Evolutionary conservation across 768 basidiomycete genomes (phyloP), one percentile per base, ranked within the genome.

Genomic region (Pulveroboletus sp.): DNA sequence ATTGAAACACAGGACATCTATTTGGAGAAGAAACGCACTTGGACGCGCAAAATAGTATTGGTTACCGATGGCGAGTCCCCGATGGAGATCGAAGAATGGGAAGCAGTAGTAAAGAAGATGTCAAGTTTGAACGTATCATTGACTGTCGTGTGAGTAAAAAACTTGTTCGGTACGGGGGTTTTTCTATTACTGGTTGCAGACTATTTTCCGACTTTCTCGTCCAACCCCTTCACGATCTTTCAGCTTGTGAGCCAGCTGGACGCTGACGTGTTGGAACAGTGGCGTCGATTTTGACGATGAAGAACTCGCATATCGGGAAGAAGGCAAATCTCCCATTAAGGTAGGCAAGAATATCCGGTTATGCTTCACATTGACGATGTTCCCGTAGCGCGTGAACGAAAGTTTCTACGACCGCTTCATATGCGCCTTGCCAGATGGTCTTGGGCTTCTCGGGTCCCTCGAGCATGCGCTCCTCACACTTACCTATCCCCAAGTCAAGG

Each of bases 201-300:
- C 6, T 17, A 5, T 21, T 24, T 31, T 24, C 8, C 15, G 11
- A 11, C 15, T 5, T 41, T 30, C 18, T 21, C 7, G 6, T 14
- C 7, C 4, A n/a, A 46, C 15, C 11, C 24, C 4, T 21, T 28
- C 14, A 5, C 26, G 26, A 24, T 17, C 26, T 9, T 38, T 52
- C 11, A 15, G 18, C 5, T 32, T 28, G 35, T 28, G 30, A 6
- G 43, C 27, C 27, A 28, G 30, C 50, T 30, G 55, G 50, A 37
- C 42, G 21, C 49, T 58, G 18, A 56, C 24, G n/a, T 11, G 35
- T 33, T 31, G 30, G 5, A 18, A 31, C 56, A 94, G 92, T n/a
- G 92, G 93, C 6, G 76, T 93, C 38, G 89, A 93, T 66, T 94
- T 95, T 68, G 89, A 83, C 44, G 89, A 92, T 58, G 82, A 84